phyloP scores from a whole-genome alignment of 805 yeast genomes.

The Henningerozyma blattae region DNA sequence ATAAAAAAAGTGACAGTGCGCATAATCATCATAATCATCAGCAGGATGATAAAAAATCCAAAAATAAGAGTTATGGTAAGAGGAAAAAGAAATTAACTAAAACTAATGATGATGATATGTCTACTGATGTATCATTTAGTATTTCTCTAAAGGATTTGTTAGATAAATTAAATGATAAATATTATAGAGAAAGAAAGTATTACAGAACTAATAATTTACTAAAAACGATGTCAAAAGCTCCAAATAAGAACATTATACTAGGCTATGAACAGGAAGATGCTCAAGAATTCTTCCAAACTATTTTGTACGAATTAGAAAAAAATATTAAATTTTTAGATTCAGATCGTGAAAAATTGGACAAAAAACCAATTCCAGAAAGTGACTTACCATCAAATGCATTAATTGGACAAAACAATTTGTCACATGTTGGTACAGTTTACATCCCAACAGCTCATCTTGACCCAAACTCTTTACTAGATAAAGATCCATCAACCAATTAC shows the following conservation, averaged over 20 bases:
- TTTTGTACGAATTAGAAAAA: conserved; percentile 54
- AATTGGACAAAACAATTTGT: conserved; percentile 34
- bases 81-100: conserved; percentile 11
- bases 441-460: conserved; percentile 71
- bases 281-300: conserved; percentile 83
- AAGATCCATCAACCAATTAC: conserved; percentile 30
- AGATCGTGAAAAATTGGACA: conserved; percentile 6
- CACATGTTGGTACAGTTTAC: conserved; percentile 50
- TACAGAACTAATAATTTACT: conserved; percentile 50
- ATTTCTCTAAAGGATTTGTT: conserved; percentile 40
- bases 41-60: conserved; percentile 1
- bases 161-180: conserved; percentile 41
- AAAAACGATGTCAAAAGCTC: conserved; percentile 64
- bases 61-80: conserved; percentile 10
- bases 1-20: conserved; percentile 3
- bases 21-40: no score
- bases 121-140: conserved; percentile 33
- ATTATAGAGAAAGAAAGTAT: conserved; percentile 41
- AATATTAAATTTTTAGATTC: conserved; percentile 12
- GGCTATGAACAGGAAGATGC: conserved; percentile 96
- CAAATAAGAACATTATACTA: conserved; percentile 60
- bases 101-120: conserved; percentile 8
- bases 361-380: conserved; percentile 14
- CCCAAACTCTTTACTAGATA: conserved; percentile 36
- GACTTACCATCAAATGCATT: conserved; percentile 28